phyloP scores from a whole-genome alignment of 345 rosid species.

The Brassica carinata region DNA sequence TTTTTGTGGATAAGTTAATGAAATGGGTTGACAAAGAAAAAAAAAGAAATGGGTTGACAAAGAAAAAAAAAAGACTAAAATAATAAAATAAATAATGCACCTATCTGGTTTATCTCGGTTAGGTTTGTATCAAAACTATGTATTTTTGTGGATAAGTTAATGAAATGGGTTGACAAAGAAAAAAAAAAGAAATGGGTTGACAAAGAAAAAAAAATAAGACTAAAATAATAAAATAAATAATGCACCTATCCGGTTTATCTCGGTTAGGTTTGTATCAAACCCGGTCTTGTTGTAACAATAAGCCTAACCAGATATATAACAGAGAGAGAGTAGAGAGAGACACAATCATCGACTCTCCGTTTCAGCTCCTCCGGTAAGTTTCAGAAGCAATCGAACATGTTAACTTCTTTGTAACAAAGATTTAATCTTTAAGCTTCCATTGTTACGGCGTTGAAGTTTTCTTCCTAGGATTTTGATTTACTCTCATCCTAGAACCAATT shows the following conservation, averaged over 20 bases:
- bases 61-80: too few species aligned
- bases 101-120: slow-evolving; percentile 5
- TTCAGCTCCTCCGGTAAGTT: slow-evolving; percentile 25
- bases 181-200: too few species aligned
- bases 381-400: slow-evolving; percentile 9
- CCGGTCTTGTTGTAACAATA: background rate
- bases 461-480: slow-evolving; percentile 3
- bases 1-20: too few species aligned
- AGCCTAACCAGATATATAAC: background rate
- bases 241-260: slow-evolving; percentile 12
- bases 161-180: too few species aligned
- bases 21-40: too few species aligned
- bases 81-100: background rate
- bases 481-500: background rate
- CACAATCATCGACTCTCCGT: slow-evolving; percentile 4
- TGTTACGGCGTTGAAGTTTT: background rate
- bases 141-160: too few species aligned
- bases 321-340: background rate
- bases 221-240: background rate
- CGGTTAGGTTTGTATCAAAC: background rate
- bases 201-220: too few species aligned
- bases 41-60: too few species aligned
- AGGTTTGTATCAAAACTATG: background rate
- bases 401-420: background rate
- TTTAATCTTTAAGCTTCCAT: background rate